Evolutionary conservation across 495 filamentous ascomycete species (phyloP).

Genomic region (Podospora comata): DNA sequence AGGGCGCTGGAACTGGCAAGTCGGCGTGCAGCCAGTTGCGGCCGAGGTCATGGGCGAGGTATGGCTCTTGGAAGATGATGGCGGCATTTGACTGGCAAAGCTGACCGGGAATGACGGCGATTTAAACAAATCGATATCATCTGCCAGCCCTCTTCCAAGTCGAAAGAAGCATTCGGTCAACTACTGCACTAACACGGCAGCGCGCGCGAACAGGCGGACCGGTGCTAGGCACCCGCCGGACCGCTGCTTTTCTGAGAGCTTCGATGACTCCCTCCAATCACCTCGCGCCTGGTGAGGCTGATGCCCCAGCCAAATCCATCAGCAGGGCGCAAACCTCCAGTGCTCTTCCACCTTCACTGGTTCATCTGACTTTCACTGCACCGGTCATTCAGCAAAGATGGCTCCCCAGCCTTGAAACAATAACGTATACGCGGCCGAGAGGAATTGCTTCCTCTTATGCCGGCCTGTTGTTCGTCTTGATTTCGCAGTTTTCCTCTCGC

Average conservation of each 20-base stretch:
- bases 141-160: conserved; percentile 24
- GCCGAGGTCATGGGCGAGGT: neutral
- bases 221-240: conserved; percentile 33
- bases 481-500: conserved; percentile 15
- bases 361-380: conserved; percentile 37
- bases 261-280: conserved; percentile 36
- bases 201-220: conserved; percentile 20
- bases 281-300: conserved; percentile 33
- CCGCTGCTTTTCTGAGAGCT: conserved; percentile 27
- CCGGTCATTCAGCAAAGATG: conserved; percentile 31
- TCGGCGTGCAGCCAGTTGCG: conserved; percentile 12
- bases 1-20: conserved; percentile 8
- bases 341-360: conserved; percentile 27
- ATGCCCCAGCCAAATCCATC: conserved; percentile 26
- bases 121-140: conserved; percentile 15
- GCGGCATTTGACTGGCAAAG: neutral
- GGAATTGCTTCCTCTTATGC: conserved; percentile 14
- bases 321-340: conserved; percentile 31
- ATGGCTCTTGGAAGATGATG: neutral
- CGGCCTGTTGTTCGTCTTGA: conserved; percentile 22
- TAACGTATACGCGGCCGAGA: conserved; percentile 9
- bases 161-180: conserved; percentile 17
- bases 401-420: conserved; percentile 15
- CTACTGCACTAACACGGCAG: conserved; percentile 24
- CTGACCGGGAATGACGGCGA: conserved; percentile 18